Evolutionary conservation across 2,329 filamentous ascomycete genomes (phyloP), one percentile per base, ranked within the genome.

Genomic region (Sporothrix euskadiensis): DNA sequence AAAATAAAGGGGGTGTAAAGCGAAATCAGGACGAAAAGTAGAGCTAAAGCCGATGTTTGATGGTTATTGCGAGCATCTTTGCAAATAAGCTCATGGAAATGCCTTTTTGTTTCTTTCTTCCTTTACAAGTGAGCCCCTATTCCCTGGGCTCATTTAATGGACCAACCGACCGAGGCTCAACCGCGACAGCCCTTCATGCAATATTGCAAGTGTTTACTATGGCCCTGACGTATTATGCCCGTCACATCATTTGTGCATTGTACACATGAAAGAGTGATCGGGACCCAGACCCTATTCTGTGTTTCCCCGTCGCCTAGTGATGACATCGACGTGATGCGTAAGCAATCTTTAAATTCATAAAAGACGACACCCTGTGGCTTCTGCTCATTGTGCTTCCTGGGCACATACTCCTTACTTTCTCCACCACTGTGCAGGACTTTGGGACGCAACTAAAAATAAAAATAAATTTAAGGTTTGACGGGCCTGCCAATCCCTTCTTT

Each of bases 391-490:
- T 1, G 47, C 47, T 49, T 12, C 41, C 41, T 12, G 12, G 1
- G 26, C 26, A 26, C 26, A 44, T 35, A 35, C 35, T 6, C 41
- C 3, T 44, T 44, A 14, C 5, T 12, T 44, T 44, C 41, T 44
- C 10, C 10, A 14, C 3, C 41, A 49, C 12, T 49, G 44, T 49
- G 14, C 19, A 49, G 4, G 19, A 22, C 19, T 9, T 10, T 54
- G 22, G 47, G 19, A 4, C 32, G 16, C 16, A 9, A 10, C 32
- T 39, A 39, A 39, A 63, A 61, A 22, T 39, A 61, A 63, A 63
- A 63, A 63, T 41, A 41, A n/a, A 63, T 32, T 63, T 39, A 41
- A 63, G 59, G 35, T 41, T 63, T 63, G 59, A 41, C 59, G 59
- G 59, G 35, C 9, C 59, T 39, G 3, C 32, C 32, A 63, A 41